phyloP scores from a whole-genome alignment of 2,329 filamentous ascomycete species.

The Graphilbum sp. region DNA sequence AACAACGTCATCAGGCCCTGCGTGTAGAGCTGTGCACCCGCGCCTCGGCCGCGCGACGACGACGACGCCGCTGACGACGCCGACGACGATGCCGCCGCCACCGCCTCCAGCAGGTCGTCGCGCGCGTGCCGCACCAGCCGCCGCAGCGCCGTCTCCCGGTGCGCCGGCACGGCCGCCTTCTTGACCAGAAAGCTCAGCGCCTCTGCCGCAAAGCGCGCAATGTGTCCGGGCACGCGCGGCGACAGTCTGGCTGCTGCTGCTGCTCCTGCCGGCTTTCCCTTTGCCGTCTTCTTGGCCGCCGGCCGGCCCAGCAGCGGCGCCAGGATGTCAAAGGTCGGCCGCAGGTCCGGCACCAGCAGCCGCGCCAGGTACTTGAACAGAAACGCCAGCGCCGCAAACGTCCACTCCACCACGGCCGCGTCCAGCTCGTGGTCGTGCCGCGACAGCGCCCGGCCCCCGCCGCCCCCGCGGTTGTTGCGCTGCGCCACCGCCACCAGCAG shows the following conservation, averaged over 20 bases:
- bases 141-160: slow-evolving; percentile 56
- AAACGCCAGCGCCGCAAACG: slow-evolving; percentile 84
- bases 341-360: slow-evolving; percentile 68
- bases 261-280: not conserved
- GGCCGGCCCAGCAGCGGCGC: slow-evolving; percentile 69
- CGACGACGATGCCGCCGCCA: too few relatives aligned
- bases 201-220: slow-evolving; percentile 85
- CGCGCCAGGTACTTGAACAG: slow-evolving; percentile 93
- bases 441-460: not conserved
- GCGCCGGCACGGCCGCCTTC: slow-evolving; percentile 59
- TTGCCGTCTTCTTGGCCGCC: not conserved
- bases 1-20: slow-evolving; percentile 88
- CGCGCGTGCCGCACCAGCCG: slow-evolving; percentile 58
- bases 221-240: slow-evolving; percentile 60
- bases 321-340: slow-evolving; percentile 71
- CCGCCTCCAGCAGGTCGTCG: slow-evolving; percentile 38
- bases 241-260: not conserved
- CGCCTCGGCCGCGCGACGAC: too few relatives aligned
- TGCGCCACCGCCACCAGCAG: slow-evolving; percentile 60
- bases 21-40: slow-evolving; percentile 43
- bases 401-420: slow-evolving; percentile 92
- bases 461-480: slow-evolving; percentile 7
- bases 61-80: too few relatives aligned
- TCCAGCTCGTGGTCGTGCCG: slow-evolving; percentile 48
- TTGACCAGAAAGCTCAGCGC: slow-evolving; percentile 85